These are phyloP conservation scores for Phallus indusiatus DNA, from an alignment of 768 basidiomycete genomes.

Conservation along the genomic window DNA sequence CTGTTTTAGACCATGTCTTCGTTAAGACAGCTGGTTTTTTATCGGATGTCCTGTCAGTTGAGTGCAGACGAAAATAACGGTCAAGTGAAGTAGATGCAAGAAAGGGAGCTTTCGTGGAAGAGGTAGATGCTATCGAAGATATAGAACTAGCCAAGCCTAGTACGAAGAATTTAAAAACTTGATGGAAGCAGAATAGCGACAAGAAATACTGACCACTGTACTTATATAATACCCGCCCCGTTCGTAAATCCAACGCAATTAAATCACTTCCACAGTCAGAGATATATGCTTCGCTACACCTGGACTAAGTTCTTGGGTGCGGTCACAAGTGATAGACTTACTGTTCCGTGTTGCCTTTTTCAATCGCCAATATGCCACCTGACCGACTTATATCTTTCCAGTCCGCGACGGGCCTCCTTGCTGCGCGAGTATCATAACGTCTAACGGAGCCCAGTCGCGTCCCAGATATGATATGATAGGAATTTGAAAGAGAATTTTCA, in stretches of 20 bases:
- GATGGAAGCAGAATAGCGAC: no score
- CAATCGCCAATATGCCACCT: conserved; percentile 51
- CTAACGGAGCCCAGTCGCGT: conserved; percentile 66
- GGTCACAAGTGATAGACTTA: conserved; percentile 26
- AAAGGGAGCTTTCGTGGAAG: conserved; percentile 23
- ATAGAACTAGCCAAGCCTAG: conserved; percentile 66
- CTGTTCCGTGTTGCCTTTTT: conserved; percentile 56
- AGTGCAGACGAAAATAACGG: conserved; percentile 63
- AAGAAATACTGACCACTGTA: conserved; percentile 46
- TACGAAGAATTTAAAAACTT: background rate
- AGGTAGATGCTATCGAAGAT: conserved; percentile 47
- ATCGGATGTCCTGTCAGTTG: conserved; percentile 37
- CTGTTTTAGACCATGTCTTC: conserved; percentile 52
- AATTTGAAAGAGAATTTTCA: conserved; percentile 15
- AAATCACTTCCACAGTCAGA: conserved; percentile 58
- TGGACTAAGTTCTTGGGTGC: background rate
- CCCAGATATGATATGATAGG: conserved; percentile 55
- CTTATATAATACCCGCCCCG: conserved; percentile 50
- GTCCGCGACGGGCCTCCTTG: conserved; percentile 55
- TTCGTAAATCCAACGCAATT: conserved; percentile 59
- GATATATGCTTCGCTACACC: conserved; percentile 54
- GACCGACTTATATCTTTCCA: conserved; percentile 53
- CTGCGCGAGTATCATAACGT: conserved; percentile 67
- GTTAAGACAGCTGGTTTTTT: conserved; percentile 51
- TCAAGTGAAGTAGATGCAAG: conserved; percentile 60